Evolutionary conservation across 148 eudicot genomes (phyloP).

Genomic region (Vaccinium darrowii): DNA sequence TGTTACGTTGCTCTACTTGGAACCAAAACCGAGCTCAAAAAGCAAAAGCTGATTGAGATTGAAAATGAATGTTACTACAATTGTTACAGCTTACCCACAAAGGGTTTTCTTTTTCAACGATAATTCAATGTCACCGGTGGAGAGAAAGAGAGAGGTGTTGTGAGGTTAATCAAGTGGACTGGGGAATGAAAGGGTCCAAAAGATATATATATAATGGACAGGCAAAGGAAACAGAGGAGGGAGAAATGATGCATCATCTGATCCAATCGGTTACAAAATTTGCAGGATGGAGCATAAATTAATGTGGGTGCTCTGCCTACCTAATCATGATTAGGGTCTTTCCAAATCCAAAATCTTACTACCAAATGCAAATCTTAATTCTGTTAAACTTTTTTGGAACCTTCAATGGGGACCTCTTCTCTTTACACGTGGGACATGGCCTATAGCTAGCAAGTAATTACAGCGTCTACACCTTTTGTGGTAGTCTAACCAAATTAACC

Average conservation of each 20-base stretch:
- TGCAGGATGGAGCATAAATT: neutral
- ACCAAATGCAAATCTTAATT: constrained; percentile 17
- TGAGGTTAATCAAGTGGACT: neutral
- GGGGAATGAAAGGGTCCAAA: neutral
- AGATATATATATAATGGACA: neutral
- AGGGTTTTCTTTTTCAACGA: neutral
- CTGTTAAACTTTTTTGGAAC: neutral
- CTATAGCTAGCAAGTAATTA: too few species aligned
- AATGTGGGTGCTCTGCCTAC: constrained; percentile 7
- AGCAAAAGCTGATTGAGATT: constrained; percentile 3
- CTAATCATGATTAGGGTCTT: constrained; percentile 7
- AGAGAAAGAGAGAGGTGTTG: neutral
- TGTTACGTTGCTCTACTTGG: constrained; percentile 10
- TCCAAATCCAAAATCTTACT: constrained; percentile 7
- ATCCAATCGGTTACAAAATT: neutral
- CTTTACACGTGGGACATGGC: too few species aligned
- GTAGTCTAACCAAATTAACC: too few species aligned
- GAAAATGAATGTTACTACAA: neutral
- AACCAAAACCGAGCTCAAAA: neutral
- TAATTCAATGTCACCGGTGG: neutral
- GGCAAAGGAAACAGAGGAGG: neutral
- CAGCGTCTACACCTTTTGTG: too few species aligned
- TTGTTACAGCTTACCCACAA: neutral
- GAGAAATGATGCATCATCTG: neutral
- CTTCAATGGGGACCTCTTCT: neutral